These are phyloP conservation scores for Talinum fruticosum DNA, from an alignment of 148 eudicot genomes.

Conservation along the genomic window DNA sequence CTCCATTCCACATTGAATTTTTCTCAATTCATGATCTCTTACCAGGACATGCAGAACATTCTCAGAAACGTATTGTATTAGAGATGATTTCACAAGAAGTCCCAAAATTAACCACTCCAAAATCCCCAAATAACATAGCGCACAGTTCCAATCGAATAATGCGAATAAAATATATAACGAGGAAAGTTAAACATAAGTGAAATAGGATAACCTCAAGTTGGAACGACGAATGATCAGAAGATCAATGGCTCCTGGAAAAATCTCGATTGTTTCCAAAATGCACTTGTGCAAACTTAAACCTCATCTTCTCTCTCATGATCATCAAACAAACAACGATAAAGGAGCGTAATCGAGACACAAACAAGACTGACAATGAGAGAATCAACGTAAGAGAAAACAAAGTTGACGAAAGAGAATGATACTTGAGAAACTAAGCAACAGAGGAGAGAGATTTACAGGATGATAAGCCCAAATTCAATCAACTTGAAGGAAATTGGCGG, in stretches of 20 bases:
- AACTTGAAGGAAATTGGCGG: constrained; percentile 1
- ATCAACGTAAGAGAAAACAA: neutral
- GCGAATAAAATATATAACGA: neutral
- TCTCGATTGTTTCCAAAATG: neutral
- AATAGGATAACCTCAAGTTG: neutral
- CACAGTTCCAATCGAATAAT: neutral
- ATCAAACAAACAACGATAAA: neutral
- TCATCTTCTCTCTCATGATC: neutral
- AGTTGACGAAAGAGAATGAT: no score
- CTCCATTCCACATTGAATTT: no score
- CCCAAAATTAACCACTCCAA: neutral
- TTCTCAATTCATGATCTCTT: no score
- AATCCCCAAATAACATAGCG: neutral
- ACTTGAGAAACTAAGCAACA: neutral
- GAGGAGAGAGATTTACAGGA: neutral
- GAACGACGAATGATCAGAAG: neutral
- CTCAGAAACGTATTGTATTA: no score
- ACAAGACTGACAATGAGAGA: neutral
- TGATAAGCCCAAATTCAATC: neutral
- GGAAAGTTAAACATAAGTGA: neutral
- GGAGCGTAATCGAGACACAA: neutral
- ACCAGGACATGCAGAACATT: no score
- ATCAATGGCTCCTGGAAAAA: neutral
- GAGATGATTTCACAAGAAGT: neutral
- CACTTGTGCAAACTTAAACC: neutral